Evolutionary conservation across 1,284 basidiomycete species (phyloP), one percentile per base, ranked within the genome.

Genomic region (Mycena sp.): DNA sequence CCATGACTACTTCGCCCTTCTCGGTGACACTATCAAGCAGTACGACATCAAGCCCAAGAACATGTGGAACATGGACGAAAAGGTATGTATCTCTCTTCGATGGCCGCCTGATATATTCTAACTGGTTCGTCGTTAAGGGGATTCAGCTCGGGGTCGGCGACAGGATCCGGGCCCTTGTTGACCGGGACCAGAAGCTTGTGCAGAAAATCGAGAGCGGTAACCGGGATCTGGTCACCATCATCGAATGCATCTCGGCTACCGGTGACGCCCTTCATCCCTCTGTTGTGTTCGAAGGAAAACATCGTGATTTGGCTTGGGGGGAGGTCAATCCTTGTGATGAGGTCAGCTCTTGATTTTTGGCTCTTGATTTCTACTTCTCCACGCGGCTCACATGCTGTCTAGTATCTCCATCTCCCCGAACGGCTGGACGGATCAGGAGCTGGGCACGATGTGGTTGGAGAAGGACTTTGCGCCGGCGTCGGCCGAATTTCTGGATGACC

Each of bases 11-110:
- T n/a, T n/a, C n/a, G n/a, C n/a, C n/a, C n/a, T n/a, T n/a, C n/a
- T n/a, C n/a, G n/a, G n/a, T n/a, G n/a, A n/a, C n/a, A n/a, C n/a
- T n/a, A n/a, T n/a, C n/a, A n/a, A n/a, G n/a, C n/a, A n/a, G n/a
- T n/a, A n/a, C n/a, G n/a, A n/a, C n/a, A n/a, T n/a, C n/a, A 57
- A 63, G 17, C 57, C 51, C 16, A 50, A 67, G 37, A 69, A 58
- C 16, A 73, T 54, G 6, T 74, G 63, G 32, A 73, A 74, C 38
- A 70, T 72, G 69, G 73, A 75, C 51, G 71, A 73, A 16, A 67
- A 67, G 23, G 65, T 55, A n/a, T 1, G 21, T 11, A n/a, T n/a
- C n/a, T 26, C 37, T 23, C 26, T 3, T 40, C 35, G 19, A n/a
- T 28, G 4, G 17, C 28, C 21, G 3, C 40, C 26, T 6, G 11